Evolutionary conservation across 2,329 filamentous ascomycete genomes (phyloP), one percentile per base, ranked within the genome.

Genomic region (Bipolaris cookei): DNA sequence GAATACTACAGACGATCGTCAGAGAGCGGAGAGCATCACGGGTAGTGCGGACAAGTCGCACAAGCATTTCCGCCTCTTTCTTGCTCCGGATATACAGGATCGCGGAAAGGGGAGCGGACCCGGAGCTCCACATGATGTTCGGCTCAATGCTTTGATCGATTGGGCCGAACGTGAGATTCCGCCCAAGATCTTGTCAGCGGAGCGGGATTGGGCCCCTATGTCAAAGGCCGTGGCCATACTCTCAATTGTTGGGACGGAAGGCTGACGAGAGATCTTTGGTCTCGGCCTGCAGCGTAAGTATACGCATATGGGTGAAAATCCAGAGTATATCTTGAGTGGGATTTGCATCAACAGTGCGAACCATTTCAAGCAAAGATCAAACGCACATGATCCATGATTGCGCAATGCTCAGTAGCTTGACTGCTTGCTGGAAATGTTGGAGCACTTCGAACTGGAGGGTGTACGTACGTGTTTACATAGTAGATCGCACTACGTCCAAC

Each of bases 61-160:
- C 42, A 54, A 69, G 2, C 74, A 68, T 56, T 73, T 70, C 42
- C 67, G 70, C 11, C 51, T 74, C 4, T 75, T 75, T 30, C 59
- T 74, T 8, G 71, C 67, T 28, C 70, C 71, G 7, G 71, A 70
- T 3, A 66, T 72, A 1, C 56, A 54, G 28, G 70, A 73, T 30
- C 74, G 72, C 32, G 59, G 54, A 51, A 51, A 1, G 66, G 70
- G 2, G 39, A 44, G 4, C n/a, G 21, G 39, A 3, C 39, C 39
- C n/a, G 70, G 69, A 4, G 60, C 68, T 6, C 28, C 58, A 7
- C 69, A 66, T 5, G 57, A 28, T 10, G 64, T 66, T 54, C 57
- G 67, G 2, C 62, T 74, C 6, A 48, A 45, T 1, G 57, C 59
- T 4, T 48, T 75, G 6, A 59, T 72, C 6, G 62, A 65, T 6